Percentiles rank a stretch among this genome's conserved stretches.
These are phyloP conservation scores for Mycena floridula DNA, from an alignment of 768 basidiomycete genomes.

Conservation along the genomic window DNA sequence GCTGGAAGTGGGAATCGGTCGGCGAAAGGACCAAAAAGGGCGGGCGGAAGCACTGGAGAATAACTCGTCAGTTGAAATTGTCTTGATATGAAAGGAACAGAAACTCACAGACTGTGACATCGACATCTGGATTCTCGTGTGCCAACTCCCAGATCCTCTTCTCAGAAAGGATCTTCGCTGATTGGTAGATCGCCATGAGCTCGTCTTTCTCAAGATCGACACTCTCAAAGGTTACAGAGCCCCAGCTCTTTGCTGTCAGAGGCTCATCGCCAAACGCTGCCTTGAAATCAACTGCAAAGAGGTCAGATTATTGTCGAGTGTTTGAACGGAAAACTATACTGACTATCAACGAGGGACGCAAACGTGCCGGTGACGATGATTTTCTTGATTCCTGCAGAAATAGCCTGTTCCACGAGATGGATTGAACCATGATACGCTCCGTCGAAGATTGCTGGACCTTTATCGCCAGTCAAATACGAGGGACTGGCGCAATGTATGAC, in stretches of 20 bases:
- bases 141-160: conserved; percentile 17
- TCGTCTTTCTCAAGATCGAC: conserved; percentile 1
- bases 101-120: conserved; percentile 13
- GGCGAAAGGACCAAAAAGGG: conserved; percentile 14
- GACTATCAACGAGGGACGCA: conserved; percentile 5
- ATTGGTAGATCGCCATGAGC: conserved; percentile 10
- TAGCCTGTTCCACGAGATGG: conserved; percentile 7
- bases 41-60: conserved; percentile 11
- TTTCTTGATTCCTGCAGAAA: conserved; percentile 6
- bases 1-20: conserved; percentile 6
- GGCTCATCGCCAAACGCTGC: conserved; percentile 2
- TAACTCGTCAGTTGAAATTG: background rate
- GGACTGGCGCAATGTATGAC: conserved; percentile 5
- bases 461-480: background rate
- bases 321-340: conserved; percentile 1
- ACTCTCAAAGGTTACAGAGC: conserved; percentile 4
- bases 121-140: conserved; percentile 16
- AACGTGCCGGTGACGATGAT: conserved; percentile 8
- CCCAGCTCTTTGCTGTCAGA: conserved; percentile 5
- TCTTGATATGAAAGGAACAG: background rate
- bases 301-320: background rate
- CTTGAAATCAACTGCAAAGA: background rate
- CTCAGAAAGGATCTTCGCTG: conserved; percentile 19
- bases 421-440: conserved; percentile 6
- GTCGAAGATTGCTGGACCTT: conserved; percentile 3